phyloP scores from a whole-genome alignment of 306 rosid species.

The Quercus cerris region DNA sequence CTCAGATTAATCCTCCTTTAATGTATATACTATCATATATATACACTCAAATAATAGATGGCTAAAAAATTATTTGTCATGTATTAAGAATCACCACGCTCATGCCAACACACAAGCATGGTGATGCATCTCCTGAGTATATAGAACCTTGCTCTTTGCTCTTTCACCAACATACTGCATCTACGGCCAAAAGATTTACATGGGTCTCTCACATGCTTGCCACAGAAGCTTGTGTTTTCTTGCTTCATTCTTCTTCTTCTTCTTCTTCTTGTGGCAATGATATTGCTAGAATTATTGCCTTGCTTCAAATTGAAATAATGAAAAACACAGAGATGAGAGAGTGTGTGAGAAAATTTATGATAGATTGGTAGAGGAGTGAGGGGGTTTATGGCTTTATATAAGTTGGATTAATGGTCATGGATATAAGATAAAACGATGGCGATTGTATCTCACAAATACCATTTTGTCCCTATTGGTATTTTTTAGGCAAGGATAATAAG shows the following conservation, averaged over 20 bases:
- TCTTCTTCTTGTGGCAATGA: not conserved
- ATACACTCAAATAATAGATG: not conserved
- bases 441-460: not conserved
- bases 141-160: slow-evolving; percentile 74
- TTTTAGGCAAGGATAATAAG: not conserved
- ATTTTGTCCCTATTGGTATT: not conserved
- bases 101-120: slow-evolving; percentile 80
- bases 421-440: not conserved
- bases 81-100: slow-evolving; percentile 35
- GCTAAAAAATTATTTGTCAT: not conserved
- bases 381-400: not conserved
- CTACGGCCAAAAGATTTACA: slow-evolving; percentile 53
- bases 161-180: slow-evolving; percentile 59
- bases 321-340: not conserved
- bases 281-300: not conserved
- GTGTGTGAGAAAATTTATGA: not conserved
- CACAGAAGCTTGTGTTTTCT: slow-evolving; percentile 28
- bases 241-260: slow-evolving; percentile 14
- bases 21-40: not conserved
- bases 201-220: slow-evolving; percentile 29
- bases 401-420: not conserved
- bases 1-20: not conserved
- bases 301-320: not conserved
- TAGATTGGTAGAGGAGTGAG: not conserved
- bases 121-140: slow-evolving; percentile 68